These are phyloP conservation scores for Fusarium sp. DNA, from an alignment of 2,329 filamentous ascomycete genomes.

Conservation along the genomic window DNA sequence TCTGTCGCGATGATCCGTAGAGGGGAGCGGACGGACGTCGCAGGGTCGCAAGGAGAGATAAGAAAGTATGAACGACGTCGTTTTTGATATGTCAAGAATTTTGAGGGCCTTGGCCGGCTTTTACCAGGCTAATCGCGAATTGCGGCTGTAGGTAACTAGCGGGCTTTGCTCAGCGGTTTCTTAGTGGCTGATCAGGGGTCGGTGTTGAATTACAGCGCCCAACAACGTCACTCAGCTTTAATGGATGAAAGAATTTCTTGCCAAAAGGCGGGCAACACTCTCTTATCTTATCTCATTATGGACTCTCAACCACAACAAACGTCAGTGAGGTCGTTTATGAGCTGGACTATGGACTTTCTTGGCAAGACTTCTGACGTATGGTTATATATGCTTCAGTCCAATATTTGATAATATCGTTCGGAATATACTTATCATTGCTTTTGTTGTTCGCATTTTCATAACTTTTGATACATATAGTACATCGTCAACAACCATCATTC, in stretches of 20 bases:
- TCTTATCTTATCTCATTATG: constrained; percentile 23
- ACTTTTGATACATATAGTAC: constrained; percentile 3
- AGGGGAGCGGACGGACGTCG: constrained; percentile 24
- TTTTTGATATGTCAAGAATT: constrained; percentile 40
- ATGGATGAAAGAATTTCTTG: constrained; percentile 30
- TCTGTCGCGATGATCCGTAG: constrained; percentile 13
- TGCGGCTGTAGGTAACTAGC: constrained; percentile 32
- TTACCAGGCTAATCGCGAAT: constrained; percentile 30
- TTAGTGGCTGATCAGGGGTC: constrained; percentile 28
- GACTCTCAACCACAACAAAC: neutral
- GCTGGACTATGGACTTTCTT: neutral
- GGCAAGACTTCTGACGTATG: neutral
- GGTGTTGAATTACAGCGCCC: constrained; percentile 8
- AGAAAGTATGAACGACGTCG: constrained; percentile 30
- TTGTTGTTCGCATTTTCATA: neutral
- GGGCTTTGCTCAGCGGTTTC: constrained; percentile 25
- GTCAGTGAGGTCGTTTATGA: constrained; percentile 4
- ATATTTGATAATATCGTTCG: neutral
- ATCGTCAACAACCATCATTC: constrained; percentile 7
- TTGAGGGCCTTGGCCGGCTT: constrained; percentile 27
- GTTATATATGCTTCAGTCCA: neutral
- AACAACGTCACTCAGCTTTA: constrained; percentile 5
- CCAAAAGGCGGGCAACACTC: constrained; percentile 1
- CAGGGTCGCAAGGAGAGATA: constrained; percentile 33
- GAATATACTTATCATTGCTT: neutral